Conservation (phyloP, 257 asterid species). For the Plantago major region DNA sequence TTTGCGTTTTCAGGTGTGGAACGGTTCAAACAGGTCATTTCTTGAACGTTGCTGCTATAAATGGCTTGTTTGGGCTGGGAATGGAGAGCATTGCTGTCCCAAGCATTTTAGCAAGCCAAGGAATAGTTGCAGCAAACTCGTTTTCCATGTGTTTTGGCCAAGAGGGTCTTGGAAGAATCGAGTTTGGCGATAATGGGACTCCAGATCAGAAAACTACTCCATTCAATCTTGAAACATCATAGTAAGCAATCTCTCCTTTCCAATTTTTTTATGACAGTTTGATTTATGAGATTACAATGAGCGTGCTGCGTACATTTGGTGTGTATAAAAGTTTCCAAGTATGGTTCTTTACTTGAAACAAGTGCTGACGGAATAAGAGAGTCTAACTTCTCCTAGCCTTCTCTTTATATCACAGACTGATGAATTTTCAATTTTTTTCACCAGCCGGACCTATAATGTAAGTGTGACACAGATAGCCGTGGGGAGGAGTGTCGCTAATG, state of each 20-base stretch:
- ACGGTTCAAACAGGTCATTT: slow-evolving; percentile 86
- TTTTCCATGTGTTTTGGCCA: slow-evolving; percentile 91
- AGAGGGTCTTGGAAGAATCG: slow-evolving; percentile 79
- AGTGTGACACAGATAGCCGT: slow-evolving; percentile 64
- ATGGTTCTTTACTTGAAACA: no score
- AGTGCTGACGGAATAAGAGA: no score
- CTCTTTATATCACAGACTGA: no score
- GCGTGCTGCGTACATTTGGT: no score
- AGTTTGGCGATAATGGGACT: slow-evolving; percentile 84
- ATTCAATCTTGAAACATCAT: slow-evolving; percentile 47
- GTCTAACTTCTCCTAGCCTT: no score
- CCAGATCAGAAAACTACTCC: slow-evolving; percentile 60
- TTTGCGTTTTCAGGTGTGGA: slow-evolving; percentile 67
- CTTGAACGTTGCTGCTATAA: slow-evolving; percentile 76
- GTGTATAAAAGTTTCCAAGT: no score
- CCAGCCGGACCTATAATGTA: slow-evolving; percentile 74
- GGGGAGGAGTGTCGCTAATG: slow-evolving; percentile 39
- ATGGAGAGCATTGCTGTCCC: slow-evolving; percentile 68
- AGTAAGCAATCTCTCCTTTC: slow-evolving; percentile 41
- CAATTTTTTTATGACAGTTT: no score
- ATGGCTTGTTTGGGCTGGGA: slow-evolving; percentile 95
- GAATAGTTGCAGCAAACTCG: slow-evolving; percentile 68
- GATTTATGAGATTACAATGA: no score
- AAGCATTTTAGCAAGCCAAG: slow-evolving; percentile 74
- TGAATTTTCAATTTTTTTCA: neutral